Percentiles rank a stretch among this genome's conserved stretches.
These are phyloP conservation scores for Puccinellia tenuiflora DNA, from an alignment of 176 grass and related monocot species.

Conservation along the genomic window DNA sequence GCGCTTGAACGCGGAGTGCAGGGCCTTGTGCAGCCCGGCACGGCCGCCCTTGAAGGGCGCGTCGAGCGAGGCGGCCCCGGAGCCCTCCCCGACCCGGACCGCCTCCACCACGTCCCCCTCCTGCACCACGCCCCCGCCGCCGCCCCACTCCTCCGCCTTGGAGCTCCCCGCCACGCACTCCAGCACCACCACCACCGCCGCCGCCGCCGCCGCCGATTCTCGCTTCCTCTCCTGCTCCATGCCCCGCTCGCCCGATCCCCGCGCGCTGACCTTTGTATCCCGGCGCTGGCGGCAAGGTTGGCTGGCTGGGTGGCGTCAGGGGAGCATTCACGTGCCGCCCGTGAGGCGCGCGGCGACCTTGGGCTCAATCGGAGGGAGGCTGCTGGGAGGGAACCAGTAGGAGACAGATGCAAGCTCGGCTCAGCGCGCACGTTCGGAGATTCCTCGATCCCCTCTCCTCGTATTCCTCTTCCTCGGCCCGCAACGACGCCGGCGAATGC, in stretches of 20 bases:
- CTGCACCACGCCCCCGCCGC: conserved; percentile 62
- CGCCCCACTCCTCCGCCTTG: conserved; percentile 98
- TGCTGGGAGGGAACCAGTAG: not conserved
- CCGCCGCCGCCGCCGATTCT: not conserved
- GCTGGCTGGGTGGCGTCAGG: not conserved
- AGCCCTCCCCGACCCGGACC: conserved; percentile 49
- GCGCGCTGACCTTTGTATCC: not conserved
- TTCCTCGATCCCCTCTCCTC: conserved; percentile 17
- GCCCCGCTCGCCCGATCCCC: not conserved
- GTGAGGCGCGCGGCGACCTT: not conserved
- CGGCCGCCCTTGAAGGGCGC: conserved; percentile 79
- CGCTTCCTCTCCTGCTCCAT: conserved; percentile 36
- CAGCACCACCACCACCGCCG: conserved; percentile 54
- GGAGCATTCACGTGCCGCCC: not conserved
- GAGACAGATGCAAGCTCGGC: not conserved
- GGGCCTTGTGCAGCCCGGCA: conserved; percentile 50
- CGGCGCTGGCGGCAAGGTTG: not conserved
- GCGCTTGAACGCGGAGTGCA: conserved; percentile 74
- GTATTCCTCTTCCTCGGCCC: not conserved
- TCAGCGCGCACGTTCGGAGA: not conserved
- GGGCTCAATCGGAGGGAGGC: not conserved
- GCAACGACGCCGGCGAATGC: conserved; percentile 7
- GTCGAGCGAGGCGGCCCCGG: conserved; percentile 27
- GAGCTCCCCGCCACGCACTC: conserved; percentile 97
- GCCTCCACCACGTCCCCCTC: conserved; percentile 90